Evolutionary conservation across 345 rosid species (phyloP).

Genomic region (Mangifera indica): DNA sequence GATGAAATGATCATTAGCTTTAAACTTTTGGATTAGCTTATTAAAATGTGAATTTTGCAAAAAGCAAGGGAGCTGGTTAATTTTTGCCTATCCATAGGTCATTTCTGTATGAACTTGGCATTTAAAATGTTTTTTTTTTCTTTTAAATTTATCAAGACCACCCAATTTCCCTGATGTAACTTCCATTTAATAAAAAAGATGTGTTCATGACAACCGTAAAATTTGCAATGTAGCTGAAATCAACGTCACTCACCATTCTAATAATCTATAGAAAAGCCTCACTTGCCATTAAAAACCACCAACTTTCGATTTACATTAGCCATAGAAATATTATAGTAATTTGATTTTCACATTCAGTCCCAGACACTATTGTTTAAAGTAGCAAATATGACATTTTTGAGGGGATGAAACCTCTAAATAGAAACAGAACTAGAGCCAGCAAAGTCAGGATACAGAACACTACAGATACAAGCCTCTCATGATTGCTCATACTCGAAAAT

Average conservation of each 20-base stretch:
- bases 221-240: not conserved
- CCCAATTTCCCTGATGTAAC: too few species aligned
- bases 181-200: too few species aligned
- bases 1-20: too few species aligned
- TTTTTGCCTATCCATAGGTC: too few species aligned
- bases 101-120: too few species aligned
- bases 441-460: constrained; percentile 18
- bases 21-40: too few species aligned
- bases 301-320: not conserved
- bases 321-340: not conserved
- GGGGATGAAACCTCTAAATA: constrained; percentile 19
- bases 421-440: constrained; percentile 22
- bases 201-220: not conserved
- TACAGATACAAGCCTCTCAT: constrained; percentile 3
- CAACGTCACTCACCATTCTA: not conserved
- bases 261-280: not conserved
- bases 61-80: too few species aligned
- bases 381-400: constrained; percentile 5
- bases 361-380: constrained; percentile 12
- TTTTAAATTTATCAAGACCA: too few species aligned
- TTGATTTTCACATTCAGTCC: constrained; percentile 11
- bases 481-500: constrained; percentile 1
- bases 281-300: not conserved
- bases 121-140: too few species aligned
- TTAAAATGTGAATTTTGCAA: too few species aligned